Percentiles rank a stretch among this genome's conserved stretches.
Evolutionary conservation across 2,329 filamentous ascomycete species (phyloP).

Genomic region (Nakataea oryzae): DNA sequence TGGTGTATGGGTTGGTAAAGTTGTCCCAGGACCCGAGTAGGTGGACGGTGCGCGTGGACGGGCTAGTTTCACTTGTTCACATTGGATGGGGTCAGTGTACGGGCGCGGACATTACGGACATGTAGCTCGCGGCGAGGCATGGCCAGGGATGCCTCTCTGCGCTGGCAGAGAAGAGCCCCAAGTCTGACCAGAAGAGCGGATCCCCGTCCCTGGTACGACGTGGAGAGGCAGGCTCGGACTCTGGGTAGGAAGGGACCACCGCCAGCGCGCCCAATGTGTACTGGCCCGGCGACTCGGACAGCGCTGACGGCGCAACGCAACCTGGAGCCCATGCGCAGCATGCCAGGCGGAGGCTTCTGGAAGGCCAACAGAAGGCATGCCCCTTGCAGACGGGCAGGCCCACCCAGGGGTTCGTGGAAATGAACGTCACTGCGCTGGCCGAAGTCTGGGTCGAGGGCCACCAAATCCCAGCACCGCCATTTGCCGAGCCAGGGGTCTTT

Average conservation of each 20-base stretch:
- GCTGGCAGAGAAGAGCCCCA: neutral
- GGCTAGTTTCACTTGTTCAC: slow-evolving; percentile 11
- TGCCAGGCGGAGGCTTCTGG: neutral
- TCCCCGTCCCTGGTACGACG: neutral
- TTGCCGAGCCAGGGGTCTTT: neutral
- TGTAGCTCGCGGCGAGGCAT: neutral
- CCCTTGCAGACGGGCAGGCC: no score
- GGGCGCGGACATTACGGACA: neutral
- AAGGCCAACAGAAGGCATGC: neutral
- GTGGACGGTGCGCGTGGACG: slow-evolving; percentile 58
- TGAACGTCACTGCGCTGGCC: neutral
- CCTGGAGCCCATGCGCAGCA: neutral
- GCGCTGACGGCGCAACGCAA: neutral
- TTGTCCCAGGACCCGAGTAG: slow-evolving; percentile 94
- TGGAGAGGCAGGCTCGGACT: neutral
- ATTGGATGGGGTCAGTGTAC: neutral
- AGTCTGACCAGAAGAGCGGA: no score
- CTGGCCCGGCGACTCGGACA: neutral
- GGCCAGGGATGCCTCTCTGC: neutral
- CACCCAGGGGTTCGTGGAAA: neutral
- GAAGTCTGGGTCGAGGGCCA: neutral
- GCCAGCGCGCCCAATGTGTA: neutral
- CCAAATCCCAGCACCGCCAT: neutral
- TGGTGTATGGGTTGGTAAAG: slow-evolving; percentile 66
- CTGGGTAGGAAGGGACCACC: neutral